Evolutionary conservation across 2,329 filamentous ascomycete species (phyloP).

Genomic region (Fusarium proliferatum): DNA sequence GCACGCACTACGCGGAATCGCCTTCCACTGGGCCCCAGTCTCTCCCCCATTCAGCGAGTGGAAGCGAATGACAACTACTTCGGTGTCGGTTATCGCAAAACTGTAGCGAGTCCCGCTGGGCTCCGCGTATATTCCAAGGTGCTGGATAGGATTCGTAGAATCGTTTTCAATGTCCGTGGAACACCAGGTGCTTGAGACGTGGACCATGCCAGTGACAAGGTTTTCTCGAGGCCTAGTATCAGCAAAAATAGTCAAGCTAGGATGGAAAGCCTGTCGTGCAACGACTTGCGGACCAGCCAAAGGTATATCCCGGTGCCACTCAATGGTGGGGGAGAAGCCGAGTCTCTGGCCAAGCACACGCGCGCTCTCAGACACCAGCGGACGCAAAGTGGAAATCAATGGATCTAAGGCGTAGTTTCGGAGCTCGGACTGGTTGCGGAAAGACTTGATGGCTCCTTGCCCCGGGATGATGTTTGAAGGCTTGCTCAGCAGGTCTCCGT

Average conservation of each 20-base stretch:
- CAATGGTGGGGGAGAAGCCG: background rate
- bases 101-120: background rate
- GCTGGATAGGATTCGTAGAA: background rate
- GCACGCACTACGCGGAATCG: background rate
- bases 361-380: background rate
- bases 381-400: background rate
- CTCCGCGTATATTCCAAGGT: background rate
- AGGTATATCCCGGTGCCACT: background rate
- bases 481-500: background rate
- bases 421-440: background rate
- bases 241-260: background rate
- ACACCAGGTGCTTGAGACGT: background rate
- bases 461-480: background rate
- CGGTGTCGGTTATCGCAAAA: background rate
- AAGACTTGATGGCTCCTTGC: background rate
- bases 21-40: background rate
- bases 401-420: background rate
- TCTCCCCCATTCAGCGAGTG: background rate
- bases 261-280: background rate
- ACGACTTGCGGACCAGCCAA: background rate
- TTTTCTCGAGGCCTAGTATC: background rate
- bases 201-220: background rate
- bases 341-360: background rate
- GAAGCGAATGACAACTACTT: background rate
- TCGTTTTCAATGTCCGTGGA: background rate